These are phyloP conservation scores for Suaeda aralocaspica DNA, from an alignment of 148 eudicot species.

Conservation along the genomic window DNA sequence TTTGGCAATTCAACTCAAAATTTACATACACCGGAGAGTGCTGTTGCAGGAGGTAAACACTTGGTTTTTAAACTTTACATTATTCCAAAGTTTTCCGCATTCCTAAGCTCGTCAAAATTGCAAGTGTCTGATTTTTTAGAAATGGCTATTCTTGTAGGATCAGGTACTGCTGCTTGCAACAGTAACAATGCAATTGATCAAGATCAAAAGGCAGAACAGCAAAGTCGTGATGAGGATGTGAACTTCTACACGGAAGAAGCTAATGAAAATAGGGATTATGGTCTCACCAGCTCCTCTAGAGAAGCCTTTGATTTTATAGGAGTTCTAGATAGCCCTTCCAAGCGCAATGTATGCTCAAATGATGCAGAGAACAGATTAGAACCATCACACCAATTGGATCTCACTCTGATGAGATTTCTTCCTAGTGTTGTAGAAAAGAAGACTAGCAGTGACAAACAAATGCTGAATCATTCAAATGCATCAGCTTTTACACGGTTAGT, in stretches of 20 bases:
- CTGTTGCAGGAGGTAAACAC: slow-evolving; percentile 20
- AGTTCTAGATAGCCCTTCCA: slow-evolving; percentile 47
- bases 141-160: slow-evolving; percentile 17
- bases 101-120: not conserved
- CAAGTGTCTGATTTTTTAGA: not conserved
- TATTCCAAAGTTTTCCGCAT: not conserved
- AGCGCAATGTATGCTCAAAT: slow-evolving; percentile 24
- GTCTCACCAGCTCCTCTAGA: slow-evolving; percentile 31
- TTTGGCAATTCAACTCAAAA: slow-evolving; percentile 24
- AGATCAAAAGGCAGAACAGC: slow-evolving; percentile 29
- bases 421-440: slow-evolving; percentile 42
- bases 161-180: slow-evolving; percentile 27
- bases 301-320: slow-evolving; percentile 83
- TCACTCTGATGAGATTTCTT: slow-evolving; percentile 62
- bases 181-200: slow-evolving; percentile 22
- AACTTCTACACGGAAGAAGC: slow-evolving; percentile 23
- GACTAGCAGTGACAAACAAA: slow-evolving; percentile 37
- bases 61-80: not conserved
- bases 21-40: slow-evolving; percentile 27
- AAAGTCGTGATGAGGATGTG: slow-evolving; percentile 21
- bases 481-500: slow-evolving; percentile 83
- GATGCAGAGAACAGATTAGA: slow-evolving; percentile 38
- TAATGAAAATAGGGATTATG: slow-evolving; percentile 20
- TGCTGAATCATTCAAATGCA: slow-evolving; percentile 67
- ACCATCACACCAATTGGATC: slow-evolving; percentile 57